Percentiles rank a stretch among this genome's conserved stretches.
Conservation (phyloP, 108 stramenopile genomes). For the Nitzschia inconspicua region DNA sequence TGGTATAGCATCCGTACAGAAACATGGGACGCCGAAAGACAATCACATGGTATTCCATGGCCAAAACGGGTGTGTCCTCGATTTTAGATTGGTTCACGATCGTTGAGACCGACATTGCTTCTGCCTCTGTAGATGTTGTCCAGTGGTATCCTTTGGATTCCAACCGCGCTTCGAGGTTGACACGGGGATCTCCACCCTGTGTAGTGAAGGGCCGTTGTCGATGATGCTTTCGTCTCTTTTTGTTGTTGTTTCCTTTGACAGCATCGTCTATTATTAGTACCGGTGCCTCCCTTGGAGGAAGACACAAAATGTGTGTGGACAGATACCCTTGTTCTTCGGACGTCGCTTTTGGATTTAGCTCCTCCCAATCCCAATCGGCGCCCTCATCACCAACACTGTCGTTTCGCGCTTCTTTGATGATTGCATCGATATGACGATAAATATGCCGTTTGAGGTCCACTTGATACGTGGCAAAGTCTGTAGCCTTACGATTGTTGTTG, state of each 20-base stretch:
- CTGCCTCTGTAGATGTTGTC: background rate
- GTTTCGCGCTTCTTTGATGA: background rate
- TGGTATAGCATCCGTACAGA: conserved; percentile 68
- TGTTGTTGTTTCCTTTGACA: background rate
- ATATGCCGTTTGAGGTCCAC: conserved; percentile 34
- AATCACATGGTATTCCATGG: conserved; percentile 35
- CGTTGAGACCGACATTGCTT: background rate
- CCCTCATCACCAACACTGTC: background rate
- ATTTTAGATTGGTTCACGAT: background rate
- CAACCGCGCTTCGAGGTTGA: conserved; percentile 49
- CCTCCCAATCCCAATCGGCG: background rate
- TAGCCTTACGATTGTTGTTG: background rate
- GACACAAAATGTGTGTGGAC: conserved; percentile 43
- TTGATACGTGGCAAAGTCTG: conserved; percentile 18
- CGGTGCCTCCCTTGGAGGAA: conserved; percentile 22
- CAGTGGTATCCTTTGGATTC: conserved; percentile 20
- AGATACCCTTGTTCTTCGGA: conserved; percentile 66
- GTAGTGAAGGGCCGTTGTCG: conserved; percentile 33
- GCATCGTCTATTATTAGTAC: background rate
- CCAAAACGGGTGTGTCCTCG: background rate
- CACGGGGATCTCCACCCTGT: conserved; percentile 76
- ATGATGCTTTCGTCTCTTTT: conserved; percentile 36
- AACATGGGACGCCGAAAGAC: conserved; percentile 68
- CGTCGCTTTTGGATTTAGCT: background rate
- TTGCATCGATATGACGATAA: conserved; percentile 6